phyloP scores from a whole-genome alignment of 2,329 filamentous ascomycete genomes.

The Exserohilum turcica region DNA sequence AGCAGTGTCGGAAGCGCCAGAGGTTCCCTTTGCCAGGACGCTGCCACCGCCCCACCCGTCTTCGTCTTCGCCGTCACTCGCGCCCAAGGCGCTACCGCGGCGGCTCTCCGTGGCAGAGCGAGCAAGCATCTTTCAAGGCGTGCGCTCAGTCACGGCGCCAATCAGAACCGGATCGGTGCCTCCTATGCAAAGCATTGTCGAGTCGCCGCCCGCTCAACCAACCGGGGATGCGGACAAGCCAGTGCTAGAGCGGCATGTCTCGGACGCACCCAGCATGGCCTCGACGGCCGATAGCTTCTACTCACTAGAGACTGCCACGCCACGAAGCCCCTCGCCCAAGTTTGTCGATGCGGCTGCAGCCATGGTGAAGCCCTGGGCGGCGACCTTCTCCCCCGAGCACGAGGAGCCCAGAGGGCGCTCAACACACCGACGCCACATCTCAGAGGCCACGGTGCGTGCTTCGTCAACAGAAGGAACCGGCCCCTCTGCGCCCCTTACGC shows the following conservation, averaged over 20 bases:
- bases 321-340: conserved; percentile 36
- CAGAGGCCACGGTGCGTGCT: conserved; percentile 44
- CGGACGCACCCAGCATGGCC: conserved; percentile 40
- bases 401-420: conserved; percentile 34
- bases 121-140: conserved; percentile 38
- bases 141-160: conserved; percentile 38
- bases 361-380: conserved; percentile 37
- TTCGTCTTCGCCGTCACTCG: conserved; percentile 11
- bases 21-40: conserved; percentile 22
- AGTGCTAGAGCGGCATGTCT: conserved; percentile 28
- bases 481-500: conserved; percentile 28
- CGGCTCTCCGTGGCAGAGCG: conserved; percentile 39
- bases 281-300: conserved; percentile 49
- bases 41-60: conserved; percentile 15
- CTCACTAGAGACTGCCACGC: conserved; percentile 34
- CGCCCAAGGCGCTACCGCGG: conserved; percentile 15
- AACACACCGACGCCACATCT: conserved; percentile 44
- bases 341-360: conserved; percentile 39
- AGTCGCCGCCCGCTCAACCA: conserved; percentile 18
- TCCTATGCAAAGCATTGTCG: conserved; percentile 28
- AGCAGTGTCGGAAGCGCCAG: conserved; percentile 28
- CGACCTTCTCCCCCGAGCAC: conserved; percentile 12
- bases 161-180: conserved; percentile 20
- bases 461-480: conserved; percentile 21
- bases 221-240: conserved; percentile 11